phyloP scores from a whole-genome alignment of 2,329 filamentous ascomycete genomes.

The Fusarium musae region DNA sequence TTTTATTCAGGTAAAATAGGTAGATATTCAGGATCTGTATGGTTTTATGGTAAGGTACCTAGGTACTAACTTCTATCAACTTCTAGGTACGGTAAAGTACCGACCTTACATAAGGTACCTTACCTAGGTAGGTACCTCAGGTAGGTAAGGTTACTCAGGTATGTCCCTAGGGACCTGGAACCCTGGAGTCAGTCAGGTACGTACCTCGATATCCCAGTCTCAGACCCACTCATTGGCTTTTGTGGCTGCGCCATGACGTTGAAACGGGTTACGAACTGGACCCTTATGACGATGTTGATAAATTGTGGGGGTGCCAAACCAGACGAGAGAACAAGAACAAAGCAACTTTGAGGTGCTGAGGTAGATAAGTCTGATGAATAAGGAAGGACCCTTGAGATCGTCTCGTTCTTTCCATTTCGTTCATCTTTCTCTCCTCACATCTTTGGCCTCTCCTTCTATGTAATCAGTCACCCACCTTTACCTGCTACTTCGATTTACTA shows the following conservation, averaged over 20 bases:
- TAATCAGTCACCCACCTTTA: not conserved
- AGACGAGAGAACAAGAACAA: not conserved
- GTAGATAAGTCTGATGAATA: conserved; percentile 13
- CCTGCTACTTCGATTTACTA: not conserved
- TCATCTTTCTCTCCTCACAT: not conserved
- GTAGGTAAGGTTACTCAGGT: too few relatives aligned
- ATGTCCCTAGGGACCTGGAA: not conserved
- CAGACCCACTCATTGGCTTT: not conserved
- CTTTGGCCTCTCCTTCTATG: not conserved
- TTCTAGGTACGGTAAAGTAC: too few relatives aligned
- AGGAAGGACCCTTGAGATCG: conserved; percentile 1
- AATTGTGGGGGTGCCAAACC: conserved; percentile 7
- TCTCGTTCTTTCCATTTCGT: not conserved
- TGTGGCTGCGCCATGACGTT: conserved; percentile 39
- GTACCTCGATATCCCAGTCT: not conserved
- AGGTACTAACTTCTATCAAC: too few relatives aligned
- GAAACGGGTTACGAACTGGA: conserved; percentile 19
- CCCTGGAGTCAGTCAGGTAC: not conserved
- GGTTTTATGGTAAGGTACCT: not conserved
- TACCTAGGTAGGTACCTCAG: too few relatives aligned
- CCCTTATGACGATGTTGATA: conserved; percentile 35
- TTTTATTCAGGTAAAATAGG: not conserved
- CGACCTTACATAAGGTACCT: too few relatives aligned
- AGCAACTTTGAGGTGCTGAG: not conserved
- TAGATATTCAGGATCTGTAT: not conserved